Conservation (phyloP, 169 alveolate genomes). For the Plasmodium relictum region DNA sequence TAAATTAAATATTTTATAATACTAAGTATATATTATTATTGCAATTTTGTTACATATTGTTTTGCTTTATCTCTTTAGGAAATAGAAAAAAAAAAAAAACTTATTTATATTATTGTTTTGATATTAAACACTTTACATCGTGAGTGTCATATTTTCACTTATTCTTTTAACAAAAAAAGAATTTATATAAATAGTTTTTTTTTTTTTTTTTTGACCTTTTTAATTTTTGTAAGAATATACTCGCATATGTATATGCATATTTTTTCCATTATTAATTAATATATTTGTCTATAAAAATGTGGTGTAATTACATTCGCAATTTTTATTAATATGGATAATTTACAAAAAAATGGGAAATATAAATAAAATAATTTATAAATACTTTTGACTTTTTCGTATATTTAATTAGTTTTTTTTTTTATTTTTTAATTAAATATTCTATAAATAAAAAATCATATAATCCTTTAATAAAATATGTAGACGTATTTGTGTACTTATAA, state of each 20-base stretch:
- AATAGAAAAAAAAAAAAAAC: no score
- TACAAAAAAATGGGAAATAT: background rate
- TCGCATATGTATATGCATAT: background rate
- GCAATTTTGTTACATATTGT: no score
- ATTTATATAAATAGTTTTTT: no score
- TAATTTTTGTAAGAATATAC: background rate
- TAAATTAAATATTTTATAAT: no score
- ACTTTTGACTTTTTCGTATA: background rate
- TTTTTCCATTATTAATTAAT: background rate
- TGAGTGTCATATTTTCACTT: no score
- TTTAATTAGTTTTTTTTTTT: background rate
- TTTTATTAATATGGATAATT: background rate
- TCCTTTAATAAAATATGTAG: background rate
- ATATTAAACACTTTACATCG: no score
- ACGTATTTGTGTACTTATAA: background rate
- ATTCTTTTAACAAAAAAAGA: no score
- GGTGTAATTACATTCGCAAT: conserved; percentile 14
- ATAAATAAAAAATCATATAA: conserved; percentile 14
- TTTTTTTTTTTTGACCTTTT: no score
- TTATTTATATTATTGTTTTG: no score
- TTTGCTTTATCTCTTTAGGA: no score
- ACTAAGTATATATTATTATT: no score
- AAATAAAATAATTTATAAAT: background rate
- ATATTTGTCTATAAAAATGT: background rate
- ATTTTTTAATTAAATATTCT: background rate